Percentiles rank a stretch among this genome's conserved stretches.
These are phyloP conservation scores for Trichoderma koningiopsis DNA, from an alignment of 2,329 filamentous ascomycete genomes.

Conservation along the genomic window DNA sequence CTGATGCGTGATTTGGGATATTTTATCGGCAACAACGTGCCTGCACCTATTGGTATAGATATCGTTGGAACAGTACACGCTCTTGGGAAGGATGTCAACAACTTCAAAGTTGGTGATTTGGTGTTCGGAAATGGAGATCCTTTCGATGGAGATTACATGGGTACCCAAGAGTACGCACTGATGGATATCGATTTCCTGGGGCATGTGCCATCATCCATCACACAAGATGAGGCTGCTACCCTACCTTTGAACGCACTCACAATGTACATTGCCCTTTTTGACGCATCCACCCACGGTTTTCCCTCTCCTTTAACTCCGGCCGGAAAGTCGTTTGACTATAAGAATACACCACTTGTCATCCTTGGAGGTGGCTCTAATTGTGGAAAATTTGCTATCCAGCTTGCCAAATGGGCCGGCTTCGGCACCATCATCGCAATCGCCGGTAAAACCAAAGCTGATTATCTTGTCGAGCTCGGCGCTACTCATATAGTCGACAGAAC, in stretches of 20 bases:
- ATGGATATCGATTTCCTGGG: constrained; percentile 5
- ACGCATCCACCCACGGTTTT: neutral
- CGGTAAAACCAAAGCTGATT: neutral
- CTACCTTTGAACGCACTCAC: constrained; percentile 3
- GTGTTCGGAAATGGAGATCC: constrained; percentile 5
- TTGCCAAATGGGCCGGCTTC: constrained; percentile 3
- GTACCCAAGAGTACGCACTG: constrained; percentile 5
- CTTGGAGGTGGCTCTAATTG: neutral
- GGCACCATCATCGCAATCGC: neutral
- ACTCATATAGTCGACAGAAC: neutral
- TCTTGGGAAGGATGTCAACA: neutral
- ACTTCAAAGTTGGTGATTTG: neutral
- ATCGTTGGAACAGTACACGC: constrained; percentile 1
- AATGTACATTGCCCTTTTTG: constrained; percentile 9
- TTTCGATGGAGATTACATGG: neutral
- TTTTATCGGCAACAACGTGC: neutral
- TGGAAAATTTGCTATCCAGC: constrained; percentile 1
- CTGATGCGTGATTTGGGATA: neutral
- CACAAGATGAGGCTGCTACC: constrained; percentile 5
- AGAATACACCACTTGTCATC: neutral
- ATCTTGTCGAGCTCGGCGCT: neutral
- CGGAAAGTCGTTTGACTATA: constrained; percentile 2
- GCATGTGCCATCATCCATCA: neutral
- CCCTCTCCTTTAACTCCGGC: neutral
- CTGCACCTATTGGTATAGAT: neutral